Base-by-base conservation (phyloP, 768 basidiomycete genomes). In the Termitomyces sp. region DNA sequence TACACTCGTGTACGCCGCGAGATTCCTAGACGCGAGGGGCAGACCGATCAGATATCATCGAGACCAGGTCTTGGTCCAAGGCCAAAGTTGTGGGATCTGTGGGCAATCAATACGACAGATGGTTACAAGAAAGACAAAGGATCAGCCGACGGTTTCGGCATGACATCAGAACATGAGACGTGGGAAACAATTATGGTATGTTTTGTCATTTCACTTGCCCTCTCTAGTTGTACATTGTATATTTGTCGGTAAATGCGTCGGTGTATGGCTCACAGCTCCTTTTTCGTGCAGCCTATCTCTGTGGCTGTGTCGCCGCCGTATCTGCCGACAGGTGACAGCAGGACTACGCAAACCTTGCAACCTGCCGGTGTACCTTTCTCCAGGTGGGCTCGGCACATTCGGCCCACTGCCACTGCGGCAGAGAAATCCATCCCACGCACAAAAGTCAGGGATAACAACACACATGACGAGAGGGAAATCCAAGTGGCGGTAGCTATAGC, bases 21-120 rank as follows among this genome's bases (percentile, higher is more conserved):
- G 19, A 43, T 43, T 17, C 52, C 30, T 9, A 11, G 19, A n/a
- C 43, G 7, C 12, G 37, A 40, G 12, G 23, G 45, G 44, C 21
- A 8, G 5, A 19, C 35, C 5, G 37, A 52, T 40, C 17, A 3
- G 47, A 44, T 32, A 21, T 19, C 52, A 21, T 30, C 52, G 25
- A 42, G 49, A 19, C 49, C 28, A 25, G 35, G 27, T 21, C 55
- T 68, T 35, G 68, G 67, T n/a, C 61, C 69, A 54, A 72, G 55
- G 47, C 82, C 82, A 0, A 58, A 65, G 50, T 59, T 82, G 17
- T 81, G 79, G 79, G 79, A 83, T 57, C 19, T 77, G 9, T 74
- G 76, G 72, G 57, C 61, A 53, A 48, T 44, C 16, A 53, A 45
- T 27, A 59, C 45, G 48, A 49, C 57, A 28, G 45, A 62, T 37